A percentile compares a stretch with the other conserved stretches of the same genome.
Evolutionary conservation across 2,329 filamentous ascomycete genomes (phyloP).

Genomic region (Cladorrhinum sp.): DNA sequence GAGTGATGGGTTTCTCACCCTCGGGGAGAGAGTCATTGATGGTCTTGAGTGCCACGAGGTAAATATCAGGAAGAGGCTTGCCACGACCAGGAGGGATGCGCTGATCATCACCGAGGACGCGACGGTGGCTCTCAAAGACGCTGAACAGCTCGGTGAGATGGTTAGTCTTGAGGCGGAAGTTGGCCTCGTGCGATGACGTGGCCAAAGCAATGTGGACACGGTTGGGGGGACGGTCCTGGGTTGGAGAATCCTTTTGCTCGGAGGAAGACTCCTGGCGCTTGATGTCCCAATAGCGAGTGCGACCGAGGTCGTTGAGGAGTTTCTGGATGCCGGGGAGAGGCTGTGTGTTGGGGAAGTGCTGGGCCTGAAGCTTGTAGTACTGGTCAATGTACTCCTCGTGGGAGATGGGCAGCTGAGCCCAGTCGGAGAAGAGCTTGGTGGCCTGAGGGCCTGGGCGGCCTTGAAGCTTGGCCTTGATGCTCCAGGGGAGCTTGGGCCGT

Average conservation of each 20-base stretch:
- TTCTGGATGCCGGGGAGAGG: conserved; percentile 74
- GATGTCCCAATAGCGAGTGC: conserved; percentile 50
- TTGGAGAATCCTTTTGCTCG: conserved; percentile 26
- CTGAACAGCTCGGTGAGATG: conserved; percentile 58
- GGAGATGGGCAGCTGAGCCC: conserved; percentile 78
- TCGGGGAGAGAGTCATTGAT: conserved; percentile 72
- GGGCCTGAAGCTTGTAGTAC: conserved; percentile 61
- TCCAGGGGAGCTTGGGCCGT: conserved; percentile 79
- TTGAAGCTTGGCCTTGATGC: conserved; percentile 82
- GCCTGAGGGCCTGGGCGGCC: conserved; percentile 54
- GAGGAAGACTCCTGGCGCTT: conserved; percentile 19
- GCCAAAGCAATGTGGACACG: conserved; percentile 79
- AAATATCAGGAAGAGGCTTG: conserved; percentile 94
- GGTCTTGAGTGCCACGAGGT: conserved; percentile 76
- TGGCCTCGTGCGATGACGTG: conserved; percentile 69
- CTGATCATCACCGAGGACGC: conserved; percentile 80
- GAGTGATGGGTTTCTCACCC: conserved; percentile 63
- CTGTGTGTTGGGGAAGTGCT: conserved; percentile 70
- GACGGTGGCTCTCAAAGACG: conserved; percentile 66
- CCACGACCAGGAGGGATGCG: conserved; percentile 77
- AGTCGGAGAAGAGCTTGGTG: conserved; percentile 62
- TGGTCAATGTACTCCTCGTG: conserved; percentile 49
- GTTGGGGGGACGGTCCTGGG: conserved; percentile 32
- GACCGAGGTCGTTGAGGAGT: conserved; percentile 60
- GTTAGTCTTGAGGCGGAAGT: conserved; percentile 73